Base-by-base conservation (phyloP, 495 filamentous ascomycete species). In the Diplogelasinospora grovesii region DNA sequence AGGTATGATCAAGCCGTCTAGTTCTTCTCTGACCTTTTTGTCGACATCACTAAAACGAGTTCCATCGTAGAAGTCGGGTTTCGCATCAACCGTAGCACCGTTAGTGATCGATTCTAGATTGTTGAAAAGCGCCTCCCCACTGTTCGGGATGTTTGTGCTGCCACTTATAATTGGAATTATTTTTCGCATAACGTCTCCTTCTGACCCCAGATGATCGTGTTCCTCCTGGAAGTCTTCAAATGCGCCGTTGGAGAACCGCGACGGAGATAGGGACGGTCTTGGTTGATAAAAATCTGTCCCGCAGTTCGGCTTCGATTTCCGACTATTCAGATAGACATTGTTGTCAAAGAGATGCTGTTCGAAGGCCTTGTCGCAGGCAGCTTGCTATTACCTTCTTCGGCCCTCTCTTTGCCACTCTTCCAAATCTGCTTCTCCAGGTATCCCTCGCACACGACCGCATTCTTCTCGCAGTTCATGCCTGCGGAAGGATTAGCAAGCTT, bases 401-500 rank as follows among this genome's bases (percentile, higher is more conserved):
- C 68, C 51, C 74, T 83, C 59, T 89, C 83, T 57, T 75, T 83
- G 19, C 86, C 86, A 53, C 82, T 86, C 57, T 79, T 84, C 89
- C 89, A 95, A 33, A 86, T 74, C 37, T 85, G 82, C 57, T 84
- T 87, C 36, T 86, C 82, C n/a, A 83, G 86, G 56, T 95, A 95
- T 10, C 89, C 89, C 65, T 95, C 89, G 54, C 89, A 95, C 8
- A 87, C 78, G 30, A 94, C 85, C 16, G 87, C 85, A 61, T 95
- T 95, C 68, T 95, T 95, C 67, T 90, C 81, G 56, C 89, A 95
- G 56, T 92, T 90, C 48, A 86, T 69, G 61, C 87, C 87, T 79
- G 41, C 14, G 18, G n/a, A 18, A 14, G 33, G 6, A 26, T 60
- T 43, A 66, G 59, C 10, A 30, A 9, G 14, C 15, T 19, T 13